Conservation (phyloP, 2,329 filamentous ascomycete species). For the Stemphylium lycopersici region DNA sequence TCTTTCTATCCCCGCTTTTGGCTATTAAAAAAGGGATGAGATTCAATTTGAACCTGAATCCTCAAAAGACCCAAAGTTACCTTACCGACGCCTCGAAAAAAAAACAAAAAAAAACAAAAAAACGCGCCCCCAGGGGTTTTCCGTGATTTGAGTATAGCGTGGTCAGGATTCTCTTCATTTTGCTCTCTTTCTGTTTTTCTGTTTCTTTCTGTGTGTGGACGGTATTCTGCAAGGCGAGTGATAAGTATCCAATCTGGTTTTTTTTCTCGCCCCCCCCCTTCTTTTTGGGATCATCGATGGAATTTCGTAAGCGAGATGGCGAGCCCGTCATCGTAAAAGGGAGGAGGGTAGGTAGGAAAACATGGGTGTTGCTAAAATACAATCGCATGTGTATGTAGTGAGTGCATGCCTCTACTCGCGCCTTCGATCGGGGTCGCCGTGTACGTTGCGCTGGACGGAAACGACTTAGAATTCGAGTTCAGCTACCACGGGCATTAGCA, state of each 20-base stretch:
- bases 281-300: not conserved
- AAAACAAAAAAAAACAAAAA: too few species aligned
- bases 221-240: not conserved
- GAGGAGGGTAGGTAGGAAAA: not conserved
- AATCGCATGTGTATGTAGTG: not conserved
- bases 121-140: not conserved
- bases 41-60: not conserved
- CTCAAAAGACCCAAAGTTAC: too few species aligned
- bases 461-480: constrained; percentile 30
- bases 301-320: not conserved
- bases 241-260: constrained; percentile 8
- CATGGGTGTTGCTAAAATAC: constrained; percentile 1
- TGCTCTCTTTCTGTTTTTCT: not conserved
- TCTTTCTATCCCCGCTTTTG: not conserved
- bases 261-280: not conserved
- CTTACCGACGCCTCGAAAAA: not conserved
- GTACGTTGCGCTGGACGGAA: constrained; percentile 14
- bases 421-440: constrained; percentile 4
- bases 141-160: not conserved
- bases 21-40: not conserved
- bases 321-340: not conserved
- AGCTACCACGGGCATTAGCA: constrained; percentile 27
- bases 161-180: not conserved
- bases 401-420: constrained; percentile 6
- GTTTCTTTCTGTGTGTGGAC: not conserved